Percentiles rank a stretch among this genome's conserved stretches.
Evolutionary conservation across 208 protist genomes (phyloP).

Genomic region (Trypanosoma cruzi): DNA sequence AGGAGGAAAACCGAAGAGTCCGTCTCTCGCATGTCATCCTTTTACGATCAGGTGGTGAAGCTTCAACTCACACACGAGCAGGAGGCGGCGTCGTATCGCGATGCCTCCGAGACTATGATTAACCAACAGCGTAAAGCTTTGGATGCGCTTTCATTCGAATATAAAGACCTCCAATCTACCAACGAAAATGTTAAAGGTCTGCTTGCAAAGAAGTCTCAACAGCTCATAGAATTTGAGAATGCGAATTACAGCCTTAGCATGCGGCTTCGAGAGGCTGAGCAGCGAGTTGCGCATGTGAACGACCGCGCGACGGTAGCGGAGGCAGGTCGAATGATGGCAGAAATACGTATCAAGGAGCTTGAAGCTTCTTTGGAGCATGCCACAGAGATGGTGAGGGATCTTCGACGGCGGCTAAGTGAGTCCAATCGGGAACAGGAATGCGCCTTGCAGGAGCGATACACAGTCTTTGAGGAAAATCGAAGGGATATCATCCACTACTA

Average conservation of each 20-base stretch:
- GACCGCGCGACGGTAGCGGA: constrained; percentile 28
- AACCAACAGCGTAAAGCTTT: constrained; percentile 18
- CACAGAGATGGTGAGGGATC: constrained; percentile 16
- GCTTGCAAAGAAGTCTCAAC: constrained; percentile 16
- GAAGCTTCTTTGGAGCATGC: constrained; percentile 29
- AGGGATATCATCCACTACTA: constrained; percentile 38
- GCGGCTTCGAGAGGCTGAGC: constrained; percentile 18
- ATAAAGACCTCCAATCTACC: constrained; percentile 5
- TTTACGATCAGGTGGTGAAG: constrained; percentile 29
- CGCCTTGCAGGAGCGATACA: constrained; percentile 39
- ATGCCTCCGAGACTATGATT: constrained; percentile 20
- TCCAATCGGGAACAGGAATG: constrained; percentile 17
- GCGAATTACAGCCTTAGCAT: constrained; percentile 22
- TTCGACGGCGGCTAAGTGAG: constrained; percentile 20
- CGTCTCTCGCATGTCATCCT: constrained; percentile 21
- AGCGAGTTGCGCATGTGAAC: constrained; percentile 21
- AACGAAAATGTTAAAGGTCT: constrained; percentile 17
- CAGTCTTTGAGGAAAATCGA: constrained; percentile 40
- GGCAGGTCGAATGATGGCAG: constrained; percentile 25
- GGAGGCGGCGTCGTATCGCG: constrained; percentile 26
- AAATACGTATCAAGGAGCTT: constrained; percentile 28
- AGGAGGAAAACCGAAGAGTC: constrained; percentile 21
- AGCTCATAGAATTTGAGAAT: constrained; percentile 22
- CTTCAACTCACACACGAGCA: constrained; percentile 32
- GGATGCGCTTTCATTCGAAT: constrained; percentile 20